phyloP scores from a whole-genome alignment of 1,284 basidiomycete genomes.

The Chalciporus sp. region DNA sequence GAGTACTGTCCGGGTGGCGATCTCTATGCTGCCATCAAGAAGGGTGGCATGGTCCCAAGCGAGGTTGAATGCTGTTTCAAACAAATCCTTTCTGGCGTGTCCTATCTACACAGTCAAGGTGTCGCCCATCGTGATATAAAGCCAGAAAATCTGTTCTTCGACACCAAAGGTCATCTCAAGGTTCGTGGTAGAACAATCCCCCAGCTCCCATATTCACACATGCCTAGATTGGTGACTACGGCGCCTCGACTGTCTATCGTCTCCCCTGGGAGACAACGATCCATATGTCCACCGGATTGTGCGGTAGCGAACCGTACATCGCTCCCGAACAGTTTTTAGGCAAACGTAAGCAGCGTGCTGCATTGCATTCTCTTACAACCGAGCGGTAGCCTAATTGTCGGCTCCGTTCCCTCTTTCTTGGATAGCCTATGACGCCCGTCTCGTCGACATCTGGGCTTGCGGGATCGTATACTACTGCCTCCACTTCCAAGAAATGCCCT shows the following conservation, averaged over 20 bases:
- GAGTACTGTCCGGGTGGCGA: conserved; percentile 98
- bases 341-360: conserved; percentile 76
- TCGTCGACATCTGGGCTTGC: conserved; percentile 98
- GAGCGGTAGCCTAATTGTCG: conserved; percentile 29
- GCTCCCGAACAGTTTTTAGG: conserved; percentile 96
- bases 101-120: conserved; percentile 93
- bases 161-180: conserved; percentile 93
- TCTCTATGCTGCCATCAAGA: conserved; percentile 97
- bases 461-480: conserved; percentile 98
- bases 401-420: conserved; percentile 14
- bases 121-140: conserved; percentile 98
- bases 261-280: conserved; percentile 98
- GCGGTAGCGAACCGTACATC: conserved; percentile 98
- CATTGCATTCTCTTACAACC: conserved; percentile 11
- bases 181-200: conserved; percentile 40
- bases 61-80: conserved; percentile 99
- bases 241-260: conserved; percentile 96
- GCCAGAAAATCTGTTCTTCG: conserved; percentile 96
- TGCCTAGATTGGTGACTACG: conserved; percentile 93
- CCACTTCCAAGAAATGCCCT: conserved; percentile 95
- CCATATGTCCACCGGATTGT: conserved; percentile 95
- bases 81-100: conserved; percentile 89
- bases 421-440: conserved; percentile 93
- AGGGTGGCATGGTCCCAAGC: conserved; percentile 90
- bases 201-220: conserved; percentile 9